These are phyloP conservation scores for Hypsizygus ulmarius DNA, from an alignment of 1,284 basidiomycete species.

Conservation along the genomic window DNA sequence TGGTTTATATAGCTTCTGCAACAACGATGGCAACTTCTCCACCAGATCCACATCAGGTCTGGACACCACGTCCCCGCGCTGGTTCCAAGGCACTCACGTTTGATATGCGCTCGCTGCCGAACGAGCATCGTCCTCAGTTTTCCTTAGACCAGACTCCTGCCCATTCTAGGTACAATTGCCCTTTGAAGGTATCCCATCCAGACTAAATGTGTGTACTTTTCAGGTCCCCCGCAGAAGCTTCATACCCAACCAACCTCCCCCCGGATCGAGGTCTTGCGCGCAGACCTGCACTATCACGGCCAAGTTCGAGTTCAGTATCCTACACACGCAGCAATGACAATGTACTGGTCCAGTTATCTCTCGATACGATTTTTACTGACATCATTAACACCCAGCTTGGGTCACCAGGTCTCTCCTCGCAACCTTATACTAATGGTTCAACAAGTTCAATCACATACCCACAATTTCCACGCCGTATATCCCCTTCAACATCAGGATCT, in stretches of 20 bases:
- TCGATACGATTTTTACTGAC: conserved; percentile 5
- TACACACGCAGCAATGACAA: conserved; percentile 31
- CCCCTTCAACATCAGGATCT: conserved; percentile 29
- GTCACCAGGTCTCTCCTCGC: conserved; percentile 20
- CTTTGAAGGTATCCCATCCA: background rate
- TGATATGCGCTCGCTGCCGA: conserved; percentile 8
- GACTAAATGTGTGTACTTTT: background rate
- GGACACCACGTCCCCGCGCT: conserved; percentile 26
- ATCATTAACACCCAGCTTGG: conserved; percentile 17
- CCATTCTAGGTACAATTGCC: conserved; percentile 34
- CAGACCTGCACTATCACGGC: conserved; percentile 31
- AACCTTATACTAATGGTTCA: conserved; percentile 26
- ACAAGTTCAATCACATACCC: conserved; percentile 41
- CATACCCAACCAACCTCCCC: conserved; percentile 26
- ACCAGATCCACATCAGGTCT: conserved; percentile 24
- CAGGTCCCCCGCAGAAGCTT: conserved; percentile 33
- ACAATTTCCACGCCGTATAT: conserved; percentile 35
- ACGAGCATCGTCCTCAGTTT: conserved; percentile 22
- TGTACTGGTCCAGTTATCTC: conserved; percentile 20
- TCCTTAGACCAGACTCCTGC: conserved; percentile 36
- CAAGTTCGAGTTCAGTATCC: conserved; percentile 30
- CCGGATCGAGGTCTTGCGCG: conserved; percentile 23
- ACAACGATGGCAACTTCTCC: conserved; percentile 8
- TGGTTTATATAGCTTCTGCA: conserved; percentile 7
- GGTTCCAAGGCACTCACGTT: conserved; percentile 7